A percentile compares a stretch with the other conserved stretches of the same genome.
Evolutionary conservation across 495 filamentous ascomycete species (phyloP).

Genomic region (Aspergillus nanangensis): DNA sequence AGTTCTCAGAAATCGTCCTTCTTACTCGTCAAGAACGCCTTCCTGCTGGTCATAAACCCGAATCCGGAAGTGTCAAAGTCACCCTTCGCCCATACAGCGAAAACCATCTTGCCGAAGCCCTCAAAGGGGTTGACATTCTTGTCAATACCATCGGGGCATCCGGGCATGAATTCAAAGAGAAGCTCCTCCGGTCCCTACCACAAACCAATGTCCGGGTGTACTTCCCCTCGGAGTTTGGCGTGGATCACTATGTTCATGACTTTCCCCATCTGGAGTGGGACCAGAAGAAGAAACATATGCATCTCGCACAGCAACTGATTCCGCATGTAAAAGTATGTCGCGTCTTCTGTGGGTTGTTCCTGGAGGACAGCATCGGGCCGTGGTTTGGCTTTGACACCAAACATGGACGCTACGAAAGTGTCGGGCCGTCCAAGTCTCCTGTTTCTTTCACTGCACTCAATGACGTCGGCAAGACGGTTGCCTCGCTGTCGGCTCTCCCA

Average conservation of each 20-base stretch:
- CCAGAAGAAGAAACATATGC: constrained; percentile 20
- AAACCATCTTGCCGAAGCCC: constrained; percentile 12
- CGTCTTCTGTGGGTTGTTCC: constrained; percentile 22
- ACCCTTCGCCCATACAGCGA: constrained; percentile 16
- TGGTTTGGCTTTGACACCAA: constrained; percentile 25
- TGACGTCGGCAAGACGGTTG: constrained; percentile 16
- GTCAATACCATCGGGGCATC: constrained; percentile 20
- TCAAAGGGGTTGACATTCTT: constrained; percentile 18
- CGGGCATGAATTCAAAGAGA: constrained; percentile 20
- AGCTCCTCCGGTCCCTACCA: constrained; percentile 13
- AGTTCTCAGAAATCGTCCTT: constrained; percentile 20
- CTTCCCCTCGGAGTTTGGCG: constrained; percentile 27
- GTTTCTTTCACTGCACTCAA: constrained; percentile 21
- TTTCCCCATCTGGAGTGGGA: constrained; percentile 24
- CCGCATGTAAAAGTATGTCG: constrained; percentile 18
- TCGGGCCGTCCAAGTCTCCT: constrained; percentile 9
- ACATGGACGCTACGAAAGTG: constrained; percentile 16
- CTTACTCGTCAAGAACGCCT: constrained; percentile 14
- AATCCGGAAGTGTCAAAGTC: constrained; percentile 1
- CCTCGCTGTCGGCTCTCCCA: constrained; percentile 11
- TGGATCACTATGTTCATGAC: constrained; percentile 24
- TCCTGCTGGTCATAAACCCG: neutral
- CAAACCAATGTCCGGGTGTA: constrained; percentile 16
- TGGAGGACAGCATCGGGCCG: constrained; percentile 26
- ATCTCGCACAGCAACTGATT: constrained; percentile 7